phyloP scores from a whole-genome alignment of 176 grass and related monocot species.

The Juncus effusus region DNA sequence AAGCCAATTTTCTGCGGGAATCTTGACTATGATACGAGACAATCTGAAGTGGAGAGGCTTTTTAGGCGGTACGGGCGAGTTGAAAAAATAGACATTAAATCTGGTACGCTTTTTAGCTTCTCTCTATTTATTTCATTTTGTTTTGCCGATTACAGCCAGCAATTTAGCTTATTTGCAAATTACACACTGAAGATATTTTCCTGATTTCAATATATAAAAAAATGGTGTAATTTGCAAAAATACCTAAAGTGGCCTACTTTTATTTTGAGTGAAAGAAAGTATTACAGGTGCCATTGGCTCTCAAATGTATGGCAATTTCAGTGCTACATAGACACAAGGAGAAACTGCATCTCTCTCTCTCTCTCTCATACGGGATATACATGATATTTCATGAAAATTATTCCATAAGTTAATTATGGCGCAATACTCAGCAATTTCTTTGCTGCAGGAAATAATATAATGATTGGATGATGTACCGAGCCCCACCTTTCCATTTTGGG shows the following conservation, averaged over 20 bases:
- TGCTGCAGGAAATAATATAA: conserved; percentile 89
- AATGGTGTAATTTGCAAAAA: neutral
- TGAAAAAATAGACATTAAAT: conserved; percentile 95
- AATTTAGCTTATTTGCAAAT: neutral
- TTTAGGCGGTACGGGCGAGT: conserved; percentile 89
- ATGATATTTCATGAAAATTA: conserved; percentile 44
- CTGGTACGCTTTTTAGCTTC: conserved; percentile 42
- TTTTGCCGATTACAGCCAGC: neutral
- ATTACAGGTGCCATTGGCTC: neutral
- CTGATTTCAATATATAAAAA: neutral
- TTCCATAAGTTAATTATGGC: conserved; percentile 58
- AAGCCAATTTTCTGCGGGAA: conserved; percentile 93
- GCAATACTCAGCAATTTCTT: conserved; percentile 97
- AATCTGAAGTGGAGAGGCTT: conserved; percentile 77
- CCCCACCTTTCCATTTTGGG: conserved; percentile 77
- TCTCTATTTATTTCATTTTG: neutral
- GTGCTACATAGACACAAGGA: too few species aligned
- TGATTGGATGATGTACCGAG: conserved; percentile 86
- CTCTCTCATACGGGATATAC: conserved; percentile 26
- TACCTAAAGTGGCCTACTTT: neutral
- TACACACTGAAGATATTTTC: neutral
- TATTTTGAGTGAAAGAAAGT: neutral
- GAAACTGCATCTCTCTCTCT: too few species aligned
- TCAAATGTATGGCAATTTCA: too few species aligned
- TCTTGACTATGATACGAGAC: conserved; percentile 81